Conservation (phyloP, 805 yeast genomes). For the Candida succiphila region DNA sequence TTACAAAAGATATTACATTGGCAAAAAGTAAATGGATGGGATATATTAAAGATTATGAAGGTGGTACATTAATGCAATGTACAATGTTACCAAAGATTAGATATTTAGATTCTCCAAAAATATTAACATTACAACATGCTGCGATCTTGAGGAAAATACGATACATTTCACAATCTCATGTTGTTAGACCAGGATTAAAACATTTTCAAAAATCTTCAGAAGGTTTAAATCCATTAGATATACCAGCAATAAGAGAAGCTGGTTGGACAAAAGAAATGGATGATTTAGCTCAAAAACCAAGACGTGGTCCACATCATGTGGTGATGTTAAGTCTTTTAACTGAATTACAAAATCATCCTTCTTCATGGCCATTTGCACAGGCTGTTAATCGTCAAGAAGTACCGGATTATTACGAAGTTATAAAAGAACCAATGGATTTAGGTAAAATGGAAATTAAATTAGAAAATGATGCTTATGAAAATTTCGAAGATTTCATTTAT, state of each 20-base stretch:
- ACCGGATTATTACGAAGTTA: slow-evolving; percentile 91
- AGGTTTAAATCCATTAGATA: slow-evolving; percentile 67
- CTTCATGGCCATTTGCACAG: slow-evolving; percentile 95
- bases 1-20: slow-evolving; percentile 86
- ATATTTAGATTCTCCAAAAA: slow-evolving; percentile 82
- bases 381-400: slow-evolving; percentile 94
- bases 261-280: slow-evolving; percentile 99
- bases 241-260: slow-evolving; percentile 87
- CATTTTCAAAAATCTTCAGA: slow-evolving; percentile 43
- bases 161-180: slow-evolving; percentile 66
- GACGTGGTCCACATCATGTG: slow-evolving; percentile 89
- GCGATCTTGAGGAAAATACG: slow-evolving; percentile 81
- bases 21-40: slow-evolving; percentile 94
- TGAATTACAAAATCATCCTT: slow-evolving; percentile 88
- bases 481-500: slow-evolving; percentile 84
- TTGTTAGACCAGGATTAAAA: slow-evolving; percentile 73
- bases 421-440: slow-evolving; percentile 96
- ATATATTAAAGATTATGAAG: slow-evolving; percentile 96
- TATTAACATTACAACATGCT: slow-evolving; percentile 79
- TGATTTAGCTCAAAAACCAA: slow-evolving; percentile 88
- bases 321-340: slow-evolving; percentile 82
- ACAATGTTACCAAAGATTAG: slow-evolving; percentile 83
- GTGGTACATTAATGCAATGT: slow-evolving; percentile 98
- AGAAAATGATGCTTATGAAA: slow-evolving; percentile 84
- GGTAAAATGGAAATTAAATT: slow-evolving; percentile 91